Conservation (phyloP, 345 rosid genomes). For the Linum tenue region DNA sequence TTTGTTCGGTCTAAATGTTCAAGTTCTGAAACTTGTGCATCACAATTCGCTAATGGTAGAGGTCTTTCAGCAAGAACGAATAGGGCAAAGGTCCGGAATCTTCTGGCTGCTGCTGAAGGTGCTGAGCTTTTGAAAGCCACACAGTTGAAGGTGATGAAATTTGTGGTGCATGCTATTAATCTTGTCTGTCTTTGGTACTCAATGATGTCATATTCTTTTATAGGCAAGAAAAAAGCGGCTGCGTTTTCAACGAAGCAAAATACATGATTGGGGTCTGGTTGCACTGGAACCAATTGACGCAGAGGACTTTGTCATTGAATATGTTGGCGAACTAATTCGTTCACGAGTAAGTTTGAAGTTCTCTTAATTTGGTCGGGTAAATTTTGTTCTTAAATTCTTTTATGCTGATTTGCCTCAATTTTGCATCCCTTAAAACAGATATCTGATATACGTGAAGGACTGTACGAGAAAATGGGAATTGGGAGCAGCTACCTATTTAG, state of each 20-base stretch:
- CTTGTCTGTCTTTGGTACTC: conserved; percentile 3
- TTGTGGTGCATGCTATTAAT: conserved; percentile 12
- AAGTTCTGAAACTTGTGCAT: conserved; percentile 36
- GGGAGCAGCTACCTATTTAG: conserved; percentile 99
- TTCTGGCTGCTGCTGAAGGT: conserved; percentile 96
- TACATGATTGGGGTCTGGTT: conserved; percentile 99
- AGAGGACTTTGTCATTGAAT: conserved; percentile 95
- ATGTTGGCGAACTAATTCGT: conserved; percentile 96
- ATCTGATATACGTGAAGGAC: conserved; percentile 88
- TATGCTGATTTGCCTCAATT: conserved; percentile 9
- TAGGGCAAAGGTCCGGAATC: conserved; percentile 90
- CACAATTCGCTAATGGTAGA: conserved; percentile 41
- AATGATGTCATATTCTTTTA: conserved; percentile 13
- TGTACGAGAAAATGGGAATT: conserved; percentile 98
- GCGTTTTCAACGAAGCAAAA: conserved; percentile 87
- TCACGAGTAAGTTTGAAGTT: conserved; percentile 48
- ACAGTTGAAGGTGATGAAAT: conserved; percentile 66
- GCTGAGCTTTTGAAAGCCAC: conserved; percentile 87
- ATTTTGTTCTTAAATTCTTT: conserved; percentile 11
- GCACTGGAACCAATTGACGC: conserved; percentile 93
- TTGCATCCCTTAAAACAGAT: conserved; percentile 40
- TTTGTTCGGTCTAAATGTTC: conserved; percentile 25
- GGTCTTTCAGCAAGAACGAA: conserved; percentile 94
- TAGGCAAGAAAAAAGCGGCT: conserved; percentile 93
- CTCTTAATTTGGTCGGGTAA: conserved; percentile 1